Evolutionary conservation across 352 stramenopile genomes (phyloP).

Genomic region (Phytophthora melonis): DNA sequence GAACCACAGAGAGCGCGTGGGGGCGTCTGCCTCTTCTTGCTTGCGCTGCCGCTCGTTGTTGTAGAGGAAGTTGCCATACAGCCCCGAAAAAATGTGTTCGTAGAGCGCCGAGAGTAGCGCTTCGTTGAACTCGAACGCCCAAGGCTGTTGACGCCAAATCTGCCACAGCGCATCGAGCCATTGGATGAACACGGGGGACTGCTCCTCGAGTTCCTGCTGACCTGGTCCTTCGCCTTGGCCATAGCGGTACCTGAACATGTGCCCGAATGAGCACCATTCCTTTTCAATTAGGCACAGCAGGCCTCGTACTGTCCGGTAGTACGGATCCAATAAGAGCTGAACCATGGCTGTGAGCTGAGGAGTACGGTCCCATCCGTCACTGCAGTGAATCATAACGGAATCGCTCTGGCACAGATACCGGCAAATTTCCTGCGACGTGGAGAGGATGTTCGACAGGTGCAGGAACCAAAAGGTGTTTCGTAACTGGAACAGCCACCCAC

Average conservation of each 20-base stretch:
- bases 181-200: slow-evolving; percentile 99
- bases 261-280: slow-evolving; percentile 99
- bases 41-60: slow-evolving; percentile 93
- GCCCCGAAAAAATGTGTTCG: slow-evolving; percentile 96
- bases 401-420: slow-evolving; percentile 94
- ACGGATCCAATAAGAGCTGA: slow-evolving; percentile 98
- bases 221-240: slow-evolving; percentile 95
- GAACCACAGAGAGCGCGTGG: slow-evolving; percentile 82
- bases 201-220: slow-evolving; percentile 95
- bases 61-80: slow-evolving; percentile 98
- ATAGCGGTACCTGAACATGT: slow-evolving; percentile 98
- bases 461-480: slow-evolving; percentile 98
- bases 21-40: slow-evolving; percentile 62
- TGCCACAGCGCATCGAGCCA: slow-evolving; percentile 99
- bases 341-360: slow-evolving; percentile 96
- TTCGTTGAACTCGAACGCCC: slow-evolving; percentile 99
- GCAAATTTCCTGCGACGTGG: slow-evolving; percentile 94
- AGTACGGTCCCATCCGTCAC: slow-evolving; percentile 99
- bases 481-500: slow-evolving; percentile 89
- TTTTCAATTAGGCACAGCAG: slow-evolving; percentile 98
- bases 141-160: slow-evolving; percentile 96
- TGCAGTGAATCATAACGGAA: slow-evolving; percentile 98
- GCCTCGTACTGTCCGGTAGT: slow-evolving; percentile 96
- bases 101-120: slow-evolving; percentile 93
- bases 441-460: slow-evolving; percentile 96